Base-by-base conservation (phyloP, 495 filamentous ascomycete genomes). In the Aspergillus heteromorphus region DNA sequence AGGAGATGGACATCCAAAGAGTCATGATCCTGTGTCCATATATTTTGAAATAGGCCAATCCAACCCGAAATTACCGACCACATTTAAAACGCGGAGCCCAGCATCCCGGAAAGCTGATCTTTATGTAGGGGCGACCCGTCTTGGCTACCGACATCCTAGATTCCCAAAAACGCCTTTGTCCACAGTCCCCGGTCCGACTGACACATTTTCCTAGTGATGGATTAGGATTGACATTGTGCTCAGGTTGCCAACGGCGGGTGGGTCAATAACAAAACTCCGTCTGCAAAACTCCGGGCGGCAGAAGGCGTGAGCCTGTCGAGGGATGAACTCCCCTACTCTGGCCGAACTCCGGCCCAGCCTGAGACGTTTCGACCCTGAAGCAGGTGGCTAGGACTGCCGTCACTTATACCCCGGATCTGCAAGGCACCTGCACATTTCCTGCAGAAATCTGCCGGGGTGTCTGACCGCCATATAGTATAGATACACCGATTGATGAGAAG, bases 231-330 rank as follows among this genome's bases (percentile, higher is more conserved):
- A 4, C 18, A 4, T 11, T 43, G 40, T 47, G 20, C 27, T 29
- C 9, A 45, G 40, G 19, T 38, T 1, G 11, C 3, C 34, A 20
- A 38, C 45, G 19, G 20, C 29, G 29, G 48, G 34, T 27, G 34
- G 14, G 48, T 19, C 40, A 27, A 29, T 9, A 48, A 40, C 14
- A 43, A 53, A 58, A 58, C 48, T 58, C 55, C 55, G 55, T 49
- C 34, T 53, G 21, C 45, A 48, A 58, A 58, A 58, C 55, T 58
- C 55, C 55, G 55, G 45, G 29, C 55, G 49, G 43, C 14, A 10
- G 36, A 17, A 27, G 30, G 25, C 13, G 18, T 38, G n/a, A 36
- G 41, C n/a, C 25, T 56, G 19, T 36, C 13, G 18, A 16, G n/a
- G 19, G 6, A 54, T 6, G 38, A n/a, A 14, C n/a, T 1, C 16